phyloP scores from a whole-genome alignment of 345 rosid species.

The Murraya paniculata region DNA sequence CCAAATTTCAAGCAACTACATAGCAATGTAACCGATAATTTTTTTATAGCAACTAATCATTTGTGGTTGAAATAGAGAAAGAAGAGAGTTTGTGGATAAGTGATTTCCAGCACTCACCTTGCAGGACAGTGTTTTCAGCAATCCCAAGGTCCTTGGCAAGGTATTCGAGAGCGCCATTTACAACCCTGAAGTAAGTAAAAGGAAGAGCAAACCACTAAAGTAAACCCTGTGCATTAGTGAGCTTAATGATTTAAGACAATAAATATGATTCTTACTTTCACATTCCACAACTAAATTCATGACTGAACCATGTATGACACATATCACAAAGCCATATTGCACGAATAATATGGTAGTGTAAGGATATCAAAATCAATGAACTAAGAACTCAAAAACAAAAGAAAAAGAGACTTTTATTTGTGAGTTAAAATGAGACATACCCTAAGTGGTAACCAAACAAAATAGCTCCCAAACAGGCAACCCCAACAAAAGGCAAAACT shows the following conservation, averaged over 20 bases:
- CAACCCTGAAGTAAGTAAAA: conserved; percentile 56
- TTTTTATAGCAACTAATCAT: not conserved
- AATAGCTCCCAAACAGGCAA: conserved; percentile 96
- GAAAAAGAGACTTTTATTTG: not conserved
- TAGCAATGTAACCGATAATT: not conserved
- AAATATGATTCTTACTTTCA: not conserved
- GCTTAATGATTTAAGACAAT: not conserved
- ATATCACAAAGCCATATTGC: not conserved
- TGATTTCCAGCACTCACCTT: conserved; percentile 53
- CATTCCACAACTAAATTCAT: not conserved
- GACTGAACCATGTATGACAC: not conserved
- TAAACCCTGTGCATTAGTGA: not conserved
- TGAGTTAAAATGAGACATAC: conserved; percentile 38
- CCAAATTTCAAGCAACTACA: not conserved
- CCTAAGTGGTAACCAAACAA: conserved; percentile 97
- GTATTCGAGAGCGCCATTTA: conserved; percentile 94
- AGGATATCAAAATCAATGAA: not conserved
- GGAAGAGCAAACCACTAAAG: not conserved
- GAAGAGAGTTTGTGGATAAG: not conserved
- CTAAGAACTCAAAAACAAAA: not conserved
- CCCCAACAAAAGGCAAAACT: conserved; percentile 83
- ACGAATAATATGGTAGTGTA: not conserved
- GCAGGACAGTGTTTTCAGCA: conserved; percentile 74
- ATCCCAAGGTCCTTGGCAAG: conserved; percentile 95
- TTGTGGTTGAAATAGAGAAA: not conserved